phyloP scores from a whole-genome alignment of 139 green algal species.

The Parachlorella kessleri region DNA sequence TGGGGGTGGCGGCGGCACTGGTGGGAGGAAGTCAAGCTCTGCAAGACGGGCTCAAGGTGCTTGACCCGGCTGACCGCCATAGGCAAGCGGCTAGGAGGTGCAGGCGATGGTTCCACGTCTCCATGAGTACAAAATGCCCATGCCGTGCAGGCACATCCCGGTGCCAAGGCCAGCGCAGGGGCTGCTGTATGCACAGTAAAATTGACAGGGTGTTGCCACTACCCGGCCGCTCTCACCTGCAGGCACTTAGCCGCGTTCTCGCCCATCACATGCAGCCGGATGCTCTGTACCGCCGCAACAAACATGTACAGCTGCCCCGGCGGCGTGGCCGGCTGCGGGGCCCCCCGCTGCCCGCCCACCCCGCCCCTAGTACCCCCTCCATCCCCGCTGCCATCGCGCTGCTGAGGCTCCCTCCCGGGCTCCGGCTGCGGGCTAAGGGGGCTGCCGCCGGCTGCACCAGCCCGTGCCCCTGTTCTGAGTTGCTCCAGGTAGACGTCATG shows the following conservation, averaged over 20 bases:
- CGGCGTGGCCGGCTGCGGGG: background rate
- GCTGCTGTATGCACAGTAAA: too few species aligned
- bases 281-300: constrained; percentile 26
- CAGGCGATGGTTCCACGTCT: too few species aligned
- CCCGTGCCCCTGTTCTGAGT: background rate
- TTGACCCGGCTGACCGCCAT: too few species aligned
- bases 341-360: background rate
- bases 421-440: background rate
- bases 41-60: too few species aligned
- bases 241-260: constrained; percentile 21
- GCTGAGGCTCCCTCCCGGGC: too few species aligned
- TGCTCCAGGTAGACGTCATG: constrained; percentile 23
- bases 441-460: background rate
- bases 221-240: constrained; percentile 15
- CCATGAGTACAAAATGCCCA: too few species aligned
- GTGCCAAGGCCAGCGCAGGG: too few species aligned
- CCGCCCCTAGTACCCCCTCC: background rate
- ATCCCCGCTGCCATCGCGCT: background rate
- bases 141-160: too few species aligned
- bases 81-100: too few species aligned
- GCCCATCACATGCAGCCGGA: background rate
- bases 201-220: too few species aligned
- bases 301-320: constrained; percentile 23
- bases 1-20: too few species aligned
- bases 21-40: too few species aligned